A percentile compares a stretch with the other conserved stretches of the same genome.
These are phyloP conservation scores for Ophiocordyceps sinensis DNA, from an alignment of 2,329 filamentous ascomycete species.

Conservation along the genomic window DNA sequence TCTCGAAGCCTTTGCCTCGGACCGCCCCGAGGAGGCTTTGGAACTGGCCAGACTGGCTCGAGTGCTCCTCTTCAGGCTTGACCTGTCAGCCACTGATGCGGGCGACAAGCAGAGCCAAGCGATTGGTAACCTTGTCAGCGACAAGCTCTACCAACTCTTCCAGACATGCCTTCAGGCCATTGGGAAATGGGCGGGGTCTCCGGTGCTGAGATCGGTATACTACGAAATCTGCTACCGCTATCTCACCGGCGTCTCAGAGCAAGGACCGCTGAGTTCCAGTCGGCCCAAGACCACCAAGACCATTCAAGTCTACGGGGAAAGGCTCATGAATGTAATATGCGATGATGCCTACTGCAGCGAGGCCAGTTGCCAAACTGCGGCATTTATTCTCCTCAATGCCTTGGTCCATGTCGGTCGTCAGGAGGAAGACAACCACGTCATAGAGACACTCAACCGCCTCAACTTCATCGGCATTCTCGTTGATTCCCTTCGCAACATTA, in stretches of 20 bases:
- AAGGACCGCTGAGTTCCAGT: conserved; percentile 30
- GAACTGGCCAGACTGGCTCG: conserved; percentile 67
- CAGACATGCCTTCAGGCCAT: conserved; percentile 72
- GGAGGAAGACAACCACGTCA: conserved; percentile 58
- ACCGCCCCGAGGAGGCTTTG: conserved; percentile 53
- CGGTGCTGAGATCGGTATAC: conserved; percentile 66
- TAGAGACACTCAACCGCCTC: conserved; percentile 66
- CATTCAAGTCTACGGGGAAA: conserved; percentile 53
- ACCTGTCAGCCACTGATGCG: conserved; percentile 30
- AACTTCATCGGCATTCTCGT: conserved; percentile 88
- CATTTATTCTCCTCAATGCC: conserved; percentile 69
- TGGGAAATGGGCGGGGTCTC: conserved; percentile 53
- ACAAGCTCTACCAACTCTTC: conserved; percentile 85
- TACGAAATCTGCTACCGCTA: conserved; percentile 89
- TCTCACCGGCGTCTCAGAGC: conserved; percentile 52
- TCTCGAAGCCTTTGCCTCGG: conserved; percentile 61
- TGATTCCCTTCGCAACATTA: conserved; percentile 68
- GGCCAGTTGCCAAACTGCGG: conserved; percentile 67
- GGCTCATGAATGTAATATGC: conserved; percentile 73
- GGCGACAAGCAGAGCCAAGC: conserved; percentile 29
- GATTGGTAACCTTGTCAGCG: conserved; percentile 62
- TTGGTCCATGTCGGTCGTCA: conserved; percentile 60
- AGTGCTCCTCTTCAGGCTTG: conserved; percentile 56
- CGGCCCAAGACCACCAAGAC: conserved; percentile 56
- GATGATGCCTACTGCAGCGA: conserved; percentile 87